Evolutionary conservation across 2,329 filamentous ascomycete genomes (phyloP), one percentile per base, ranked within the genome.

Genomic region (Curvularia hawaiiensis): DNA sequence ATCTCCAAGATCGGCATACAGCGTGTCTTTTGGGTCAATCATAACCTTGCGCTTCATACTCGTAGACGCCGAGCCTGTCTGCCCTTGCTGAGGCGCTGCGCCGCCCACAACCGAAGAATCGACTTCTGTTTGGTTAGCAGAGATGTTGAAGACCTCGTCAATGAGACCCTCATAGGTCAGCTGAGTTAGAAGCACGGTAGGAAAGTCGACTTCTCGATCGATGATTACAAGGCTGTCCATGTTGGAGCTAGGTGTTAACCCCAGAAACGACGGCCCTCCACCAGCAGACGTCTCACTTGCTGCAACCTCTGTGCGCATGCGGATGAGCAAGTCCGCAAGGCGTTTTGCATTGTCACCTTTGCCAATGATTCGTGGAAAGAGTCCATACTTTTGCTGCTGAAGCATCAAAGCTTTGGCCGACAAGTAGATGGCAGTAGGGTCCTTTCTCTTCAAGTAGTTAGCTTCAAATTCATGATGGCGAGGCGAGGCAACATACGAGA

Each of bases 111-210:
- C 86, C 1, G 92, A 92, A 2, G 92, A 91, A 73, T 98, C 94
- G 22, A 98, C 88, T 72, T 98, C 95, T 38, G 91, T 89, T 73
- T 96, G 92, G 70, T 96, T 98, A 71, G 97, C 90, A 63, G 91
- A 87, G 60, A 99, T 96, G 31, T 90, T 89, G 72, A 96, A 96
- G 16, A 95, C 84, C 74, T 99, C 95, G 71, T 99, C 96, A 52
- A 99, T 89, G 26, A 99, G 82, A 3, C 95, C 95, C 78, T 99
- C 94, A 70, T 99, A 99, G 1, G 95, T 99, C 60, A 99, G 81
- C 74, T 99, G 95, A 0, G 94, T 98, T 52, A 99, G 87, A 16
- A 99, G 83, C 0, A 90, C 89, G 1, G 95, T 97, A 16, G 94
- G 91, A 69, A 95, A 92, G 75, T 99, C 95, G 54, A 97, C 90